Evolutionary conservation across 306 rosid genomes (phyloP), one percentile per base, ranked within the genome.

Genomic region (Abrus pulchellus): DNA sequence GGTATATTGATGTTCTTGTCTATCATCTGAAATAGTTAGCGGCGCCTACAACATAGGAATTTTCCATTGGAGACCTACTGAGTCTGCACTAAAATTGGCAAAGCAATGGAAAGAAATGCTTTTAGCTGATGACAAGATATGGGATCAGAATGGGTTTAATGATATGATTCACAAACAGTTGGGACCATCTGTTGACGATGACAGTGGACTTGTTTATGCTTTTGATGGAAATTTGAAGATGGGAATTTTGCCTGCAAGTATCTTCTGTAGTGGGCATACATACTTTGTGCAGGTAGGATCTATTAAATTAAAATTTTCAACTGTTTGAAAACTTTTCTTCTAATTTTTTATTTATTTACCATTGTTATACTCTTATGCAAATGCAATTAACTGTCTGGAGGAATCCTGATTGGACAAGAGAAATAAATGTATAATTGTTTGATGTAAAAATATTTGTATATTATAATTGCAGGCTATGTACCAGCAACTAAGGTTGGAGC

Each of bases 91-190:
- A 84, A 93, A 85, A 50, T 79, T 95, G 88, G 98, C 94, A 0
- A 93, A 87, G 89, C 89, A 89, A 79, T 93, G 99, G 99, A 93
- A 85, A 85, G 94, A 87, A 54, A 83, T 93, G 96, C 93, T 95
- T 77, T 72, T 87, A 33, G 91, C 93, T 20, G 91, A 95, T 83
- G 98, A 93, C 11, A 84, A 87, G 76, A 88, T 93, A 84, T 95
- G 99, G 99, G 99, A 95, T 85, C 99, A 95, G 83, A 93, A 86
- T 85, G 99, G 90, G 60, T 95, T 95, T 84, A 95, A 95, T 70
- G 94, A 93, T 1, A 80, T 95, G 44, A 75, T 95, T 56, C 89
- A 65, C 81, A 90, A 38, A 83, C 90, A 86, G 80, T 83, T 93
- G 59, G 99, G 99, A 61, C 98, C 98, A 72, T 74, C 92, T 8